Evolutionary conservation across 2,329 filamentous ascomycete genomes (phyloP), one percentile per base, ranked within the genome.

Genomic region (Orbilia blumenaviensis): DNA sequence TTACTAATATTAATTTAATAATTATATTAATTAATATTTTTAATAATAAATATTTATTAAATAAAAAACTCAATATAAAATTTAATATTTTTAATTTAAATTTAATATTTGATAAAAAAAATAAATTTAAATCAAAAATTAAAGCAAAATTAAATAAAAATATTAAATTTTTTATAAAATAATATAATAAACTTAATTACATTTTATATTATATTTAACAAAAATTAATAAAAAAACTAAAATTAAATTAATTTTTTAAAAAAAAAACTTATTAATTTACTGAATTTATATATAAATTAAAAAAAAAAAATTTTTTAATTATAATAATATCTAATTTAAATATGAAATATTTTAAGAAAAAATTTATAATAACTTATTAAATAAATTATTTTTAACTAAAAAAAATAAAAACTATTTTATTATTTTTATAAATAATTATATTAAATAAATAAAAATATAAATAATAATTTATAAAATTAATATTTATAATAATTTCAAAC

Each of bases 391-490:
- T 32, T 58, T 58, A 23, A 8, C 14, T 6, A 29, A 21, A 48
- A 62, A 62, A 50, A 62, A 25, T 10, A 62, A 62, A 50, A 10
- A 41, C 9, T 18, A n/a, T 54, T n/a, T 63, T 6, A 63, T 21
- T 9, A 5, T 44, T n/a, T 42, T n/a, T 44, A n/a, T 54, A 38
- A 23, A 36, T 29, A 38, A 62, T 12, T 46, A 44, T 63, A 3
- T 14, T 14, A 44, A 21, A 6, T 44, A 23, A 52, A 52, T 18
- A 48, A 7, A 23, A 25, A 48, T 16, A 23, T 63, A 3, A 54
- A 54, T 54, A 44, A 44, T 18, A 25, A 50, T 23, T 52, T 21
- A 48, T 21, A 50, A 14, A 18, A 21, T 23, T 21, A 44, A 54
- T 41, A n/a, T n/a, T n/a, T n/a, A n/a, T n/a, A n/a, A n/a, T n/a